These are phyloP conservation scores for Wallacemonas sp. DNA, from an alignment of 208 protist genomes.

Conservation along the genomic window DNA sequence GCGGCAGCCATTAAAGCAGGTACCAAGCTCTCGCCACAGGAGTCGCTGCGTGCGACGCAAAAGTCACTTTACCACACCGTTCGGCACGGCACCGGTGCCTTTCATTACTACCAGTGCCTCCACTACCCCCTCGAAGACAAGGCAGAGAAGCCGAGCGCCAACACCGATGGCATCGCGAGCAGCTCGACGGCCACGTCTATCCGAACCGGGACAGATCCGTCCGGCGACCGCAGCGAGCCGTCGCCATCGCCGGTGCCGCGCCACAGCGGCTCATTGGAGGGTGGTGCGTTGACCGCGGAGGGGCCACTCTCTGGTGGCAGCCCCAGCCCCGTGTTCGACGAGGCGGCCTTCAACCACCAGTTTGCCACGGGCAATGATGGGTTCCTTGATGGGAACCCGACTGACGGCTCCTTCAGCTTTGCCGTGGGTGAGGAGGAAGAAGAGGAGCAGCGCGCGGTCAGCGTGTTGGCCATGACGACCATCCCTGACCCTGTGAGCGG, in stretches of 20 bases:
- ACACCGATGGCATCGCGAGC: constrained; percentile 14
- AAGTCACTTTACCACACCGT: constrained; percentile 58
- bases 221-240: not conserved
- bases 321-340: constrained; percentile 42
- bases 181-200: constrained; percentile 1
- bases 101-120: constrained; percentile 65
- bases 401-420: constrained; percentile 21
- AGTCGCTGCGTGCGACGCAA: constrained; percentile 27
- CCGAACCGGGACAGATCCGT: not conserved
- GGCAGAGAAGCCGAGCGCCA: constrained; percentile 19
- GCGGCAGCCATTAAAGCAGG: not conserved
- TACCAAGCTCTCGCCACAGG: constrained; percentile 14
- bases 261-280: constrained; percentile 12
- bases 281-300: not conserved
- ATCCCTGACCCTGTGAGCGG: constrained; percentile 75
- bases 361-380: constrained; percentile 5
- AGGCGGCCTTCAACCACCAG: constrained; percentile 37
- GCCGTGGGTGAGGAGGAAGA: constrained; percentile 37
- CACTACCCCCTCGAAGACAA: constrained; percentile 63
- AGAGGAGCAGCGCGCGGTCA: constrained; percentile 47
- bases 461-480: constrained; percentile 65
- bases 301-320: constrained; percentile 14
- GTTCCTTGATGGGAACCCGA: constrained; percentile 9
- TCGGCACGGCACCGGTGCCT: constrained; percentile 32
- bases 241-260: constrained; percentile 33